A percentile compares a stretch with the other conserved stretches of the same genome.
phyloP scores from a whole-genome alignment of 78 protist species.

The Polysphondylium violaceum region DNA sequence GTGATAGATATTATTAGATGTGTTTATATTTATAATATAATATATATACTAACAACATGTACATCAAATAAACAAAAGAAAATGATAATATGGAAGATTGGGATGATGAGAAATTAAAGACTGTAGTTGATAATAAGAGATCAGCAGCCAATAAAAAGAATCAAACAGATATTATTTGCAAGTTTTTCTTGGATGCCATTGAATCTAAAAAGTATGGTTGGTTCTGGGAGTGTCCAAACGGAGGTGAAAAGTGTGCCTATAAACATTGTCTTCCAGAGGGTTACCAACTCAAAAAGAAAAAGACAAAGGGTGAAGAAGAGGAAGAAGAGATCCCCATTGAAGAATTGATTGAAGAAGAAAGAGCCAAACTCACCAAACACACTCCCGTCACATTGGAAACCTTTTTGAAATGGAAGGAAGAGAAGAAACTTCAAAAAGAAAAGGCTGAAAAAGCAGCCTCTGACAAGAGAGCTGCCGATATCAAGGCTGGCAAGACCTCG shows the following conservation, averaged over 20 bases:
- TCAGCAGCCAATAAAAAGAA: slow-evolving; percentile 36
- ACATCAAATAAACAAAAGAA: background rate
- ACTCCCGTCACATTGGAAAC: slow-evolving; percentile 89
- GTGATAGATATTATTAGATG: background rate
- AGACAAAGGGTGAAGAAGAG: slow-evolving; percentile 65
- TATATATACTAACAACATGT: background rate
- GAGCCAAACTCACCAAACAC: slow-evolving; percentile 58
- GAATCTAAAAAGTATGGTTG: slow-evolving; percentile 91
- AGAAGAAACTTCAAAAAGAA: slow-evolving; percentile 53
- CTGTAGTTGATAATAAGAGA: slow-evolving; percentile 82
- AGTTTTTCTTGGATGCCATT: slow-evolving; percentile 92
- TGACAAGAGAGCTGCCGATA: slow-evolving; percentile 79
- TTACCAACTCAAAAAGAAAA: slow-evolving; percentile 83
- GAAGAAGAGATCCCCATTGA: slow-evolving; percentile 80
- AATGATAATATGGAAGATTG: slow-evolving; percentile 85
- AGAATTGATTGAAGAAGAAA: slow-evolving; percentile 85
- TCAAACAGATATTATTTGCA: slow-evolving; percentile 84
- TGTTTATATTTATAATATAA: background rate
- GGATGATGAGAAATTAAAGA: slow-evolving; percentile 85
- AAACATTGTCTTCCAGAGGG: slow-evolving; percentile 94
- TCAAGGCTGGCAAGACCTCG: slow-evolving; percentile 72
- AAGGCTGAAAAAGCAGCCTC: slow-evolving; percentile 57
- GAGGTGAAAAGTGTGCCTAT: slow-evolving; percentile 86
- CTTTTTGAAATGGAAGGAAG: slow-evolving; percentile 88
- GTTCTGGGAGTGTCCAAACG: slow-evolving; percentile 95